Conservation (phyloP, 768 basidiomycete genomes). For the Mycena galericulata region DNA sequence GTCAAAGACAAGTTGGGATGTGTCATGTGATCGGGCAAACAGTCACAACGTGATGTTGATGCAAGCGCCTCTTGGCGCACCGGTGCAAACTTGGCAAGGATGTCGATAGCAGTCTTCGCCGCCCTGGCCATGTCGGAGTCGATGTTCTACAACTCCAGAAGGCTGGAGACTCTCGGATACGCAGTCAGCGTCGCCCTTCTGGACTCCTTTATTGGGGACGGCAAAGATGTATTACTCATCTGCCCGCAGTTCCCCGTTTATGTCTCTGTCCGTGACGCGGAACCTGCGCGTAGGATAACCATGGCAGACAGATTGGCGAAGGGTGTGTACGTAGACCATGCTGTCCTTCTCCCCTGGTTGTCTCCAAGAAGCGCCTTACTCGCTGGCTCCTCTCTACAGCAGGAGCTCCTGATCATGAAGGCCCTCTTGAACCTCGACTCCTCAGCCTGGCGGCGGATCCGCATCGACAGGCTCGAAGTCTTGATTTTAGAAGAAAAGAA, state of each 20-base stretch:
- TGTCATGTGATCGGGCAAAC: too few relatives aligned
- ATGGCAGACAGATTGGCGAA: background rate
- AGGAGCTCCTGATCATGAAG: background rate
- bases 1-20: too few relatives aligned
- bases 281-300: background rate
- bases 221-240: background rate
- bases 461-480: background rate
- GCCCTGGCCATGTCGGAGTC: background rate
- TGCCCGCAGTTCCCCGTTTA: background rate
- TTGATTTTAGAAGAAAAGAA: background rate
- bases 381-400: background rate
- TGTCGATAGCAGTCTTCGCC: background rate
- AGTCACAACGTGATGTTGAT: too few relatives aligned
- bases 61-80: too few relatives aligned
- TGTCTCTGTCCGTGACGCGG: background rate
- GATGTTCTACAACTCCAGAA: background rate
- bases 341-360: background rate
- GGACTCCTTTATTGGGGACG: background rate
- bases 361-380: background rate
- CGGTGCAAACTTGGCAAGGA: too few relatives aligned
- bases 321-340: background rate
- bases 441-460: background rate
- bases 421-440: background rate
- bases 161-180: background rate
- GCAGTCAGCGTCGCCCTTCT: background rate